These are phyloP conservation scores for Dillenia turbinata DNA, from an alignment of 164 flowering plant species.

Conservation along the genomic window DNA sequence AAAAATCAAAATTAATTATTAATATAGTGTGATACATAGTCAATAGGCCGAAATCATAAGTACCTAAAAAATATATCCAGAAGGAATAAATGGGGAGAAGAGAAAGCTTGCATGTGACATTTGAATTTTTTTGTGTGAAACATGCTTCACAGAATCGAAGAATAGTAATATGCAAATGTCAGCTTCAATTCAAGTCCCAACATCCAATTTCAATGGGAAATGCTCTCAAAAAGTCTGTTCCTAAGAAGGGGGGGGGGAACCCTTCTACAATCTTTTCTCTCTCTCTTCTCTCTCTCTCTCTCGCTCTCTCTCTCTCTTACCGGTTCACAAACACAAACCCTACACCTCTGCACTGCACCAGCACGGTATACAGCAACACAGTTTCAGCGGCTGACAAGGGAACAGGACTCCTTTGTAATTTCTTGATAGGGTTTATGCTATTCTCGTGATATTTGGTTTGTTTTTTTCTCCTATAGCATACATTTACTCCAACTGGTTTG, in stretches of 20 bases:
- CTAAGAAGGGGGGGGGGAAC: too few relatives aligned
- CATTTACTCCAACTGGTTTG: conserved; percentile 4
- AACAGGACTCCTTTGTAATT: conserved; percentile 21
- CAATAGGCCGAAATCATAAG: not conserved
- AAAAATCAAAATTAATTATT: not conserved
- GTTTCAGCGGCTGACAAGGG: conserved; percentile 55
- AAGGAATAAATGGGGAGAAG: not conserved
- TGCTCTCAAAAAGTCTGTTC: not conserved
- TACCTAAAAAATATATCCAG: not conserved
- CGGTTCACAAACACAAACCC: conserved; percentile 3
- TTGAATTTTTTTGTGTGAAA: not conserved
- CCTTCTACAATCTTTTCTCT: conserved; percentile 20
- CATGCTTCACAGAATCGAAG: too few relatives aligned
- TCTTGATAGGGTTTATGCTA: conserved; percentile 10
- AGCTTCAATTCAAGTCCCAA: conserved; percentile 47
- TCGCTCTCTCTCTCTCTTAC: conserved; percentile 9
- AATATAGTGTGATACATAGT: not conserved
- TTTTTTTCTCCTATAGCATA: conserved; percentile 9
- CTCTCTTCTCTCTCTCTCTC: conserved; percentile 9
- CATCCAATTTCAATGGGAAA: conserved; percentile 16
- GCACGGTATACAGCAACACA: not conserved
- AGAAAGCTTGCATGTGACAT: conserved; percentile 15
- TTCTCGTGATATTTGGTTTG: conserved; percentile 58
- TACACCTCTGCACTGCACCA: conserved; percentile 14
- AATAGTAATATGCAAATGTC: conserved; percentile 6